Conservation (phyloP, 371 early-diverging fungal species). For the Mortierella sp. region DNA sequence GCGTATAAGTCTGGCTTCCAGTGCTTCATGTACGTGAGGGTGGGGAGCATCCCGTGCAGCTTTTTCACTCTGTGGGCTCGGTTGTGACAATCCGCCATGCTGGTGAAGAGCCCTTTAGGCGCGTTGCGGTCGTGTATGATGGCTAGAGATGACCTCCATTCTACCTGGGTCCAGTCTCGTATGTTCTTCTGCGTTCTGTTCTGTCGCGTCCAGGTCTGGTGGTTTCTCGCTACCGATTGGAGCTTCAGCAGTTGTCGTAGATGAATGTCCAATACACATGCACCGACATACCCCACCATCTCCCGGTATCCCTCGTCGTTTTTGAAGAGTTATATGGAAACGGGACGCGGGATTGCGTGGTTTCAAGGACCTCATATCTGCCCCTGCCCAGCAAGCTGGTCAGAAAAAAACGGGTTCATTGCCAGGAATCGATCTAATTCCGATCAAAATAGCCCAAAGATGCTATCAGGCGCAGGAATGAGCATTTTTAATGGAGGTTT, state of each 20-base stretch:
- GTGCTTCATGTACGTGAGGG: slow-evolving; percentile 13
- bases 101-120: slow-evolving; percentile 7
- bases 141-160: slow-evolving; percentile 4
- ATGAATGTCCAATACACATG: too few relatives aligned
- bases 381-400: too few relatives aligned
- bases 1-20: slow-evolving; percentile 15
- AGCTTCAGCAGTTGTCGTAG: slow-evolving; percentile 6
- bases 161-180: slow-evolving; percentile 5
- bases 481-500: too few relatives aligned
- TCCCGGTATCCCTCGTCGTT: too few relatives aligned
- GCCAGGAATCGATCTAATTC: too few relatives aligned
- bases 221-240: slow-evolving; percentile 6
- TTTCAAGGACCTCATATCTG: too few relatives aligned
- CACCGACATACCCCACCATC: too few relatives aligned
- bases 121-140: slow-evolving; percentile 12
- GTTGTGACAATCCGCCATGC: slow-evolving; percentile 2
- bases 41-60: slow-evolving; percentile 23
- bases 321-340: too few relatives aligned
- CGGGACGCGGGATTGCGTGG: too few relatives aligned
- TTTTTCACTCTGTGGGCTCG: slow-evolving; percentile 23
- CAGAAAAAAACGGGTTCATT: too few relatives aligned
- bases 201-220: slow-evolving; percentile 4
- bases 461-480: too few relatives aligned
- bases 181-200: slow-evolving; percentile 17
- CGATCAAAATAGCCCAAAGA: too few relatives aligned